Conservation (phyloP, 768 basidiomycete genomes). For the Dentipellis fragilis region DNA sequence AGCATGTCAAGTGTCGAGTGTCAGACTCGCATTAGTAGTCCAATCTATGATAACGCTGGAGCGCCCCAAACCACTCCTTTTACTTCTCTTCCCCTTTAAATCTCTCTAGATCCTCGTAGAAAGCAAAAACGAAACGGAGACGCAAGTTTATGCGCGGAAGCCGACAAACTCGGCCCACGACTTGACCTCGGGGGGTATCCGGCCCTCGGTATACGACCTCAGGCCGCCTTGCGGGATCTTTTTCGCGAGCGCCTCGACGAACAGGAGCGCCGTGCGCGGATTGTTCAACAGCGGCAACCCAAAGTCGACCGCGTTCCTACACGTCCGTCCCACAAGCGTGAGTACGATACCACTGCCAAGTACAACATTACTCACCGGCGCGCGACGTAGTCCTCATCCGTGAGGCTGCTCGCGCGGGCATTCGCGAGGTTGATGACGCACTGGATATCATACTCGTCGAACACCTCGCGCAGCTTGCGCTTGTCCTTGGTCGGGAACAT, state of each 20-base stretch:
- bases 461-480: constrained; percentile 87
- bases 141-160: constrained; percentile 37
- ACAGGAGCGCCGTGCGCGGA: constrained; percentile 77
- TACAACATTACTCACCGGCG: constrained; percentile 46
- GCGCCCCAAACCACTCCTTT: too few relatives aligned
- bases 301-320: constrained; percentile 11
- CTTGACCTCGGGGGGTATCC: constrained; percentile 81
- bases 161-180: constrained; percentile 91
- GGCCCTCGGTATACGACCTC: constrained; percentile 74
- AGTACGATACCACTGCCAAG: neutral
- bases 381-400: constrained; percentile 95
- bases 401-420: constrained; percentile 59
- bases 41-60: too few relatives aligned
- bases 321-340: constrained; percentile 1
- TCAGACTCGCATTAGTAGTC: too few relatives aligned
- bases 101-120: too few relatives aligned
- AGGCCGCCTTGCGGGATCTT: constrained; percentile 79
- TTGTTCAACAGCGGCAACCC: constrained; percentile 89
- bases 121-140: too few relatives aligned
- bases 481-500: constrained; percentile 97
- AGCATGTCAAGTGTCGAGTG: too few relatives aligned
- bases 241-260: constrained; percentile 79
- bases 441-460: constrained; percentile 90
- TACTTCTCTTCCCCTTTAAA: too few relatives aligned
- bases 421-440: constrained; percentile 90